Evolutionary conservation across 768 basidiomycete species (phyloP).

Genomic region (Lentinula guzmanii): DNA sequence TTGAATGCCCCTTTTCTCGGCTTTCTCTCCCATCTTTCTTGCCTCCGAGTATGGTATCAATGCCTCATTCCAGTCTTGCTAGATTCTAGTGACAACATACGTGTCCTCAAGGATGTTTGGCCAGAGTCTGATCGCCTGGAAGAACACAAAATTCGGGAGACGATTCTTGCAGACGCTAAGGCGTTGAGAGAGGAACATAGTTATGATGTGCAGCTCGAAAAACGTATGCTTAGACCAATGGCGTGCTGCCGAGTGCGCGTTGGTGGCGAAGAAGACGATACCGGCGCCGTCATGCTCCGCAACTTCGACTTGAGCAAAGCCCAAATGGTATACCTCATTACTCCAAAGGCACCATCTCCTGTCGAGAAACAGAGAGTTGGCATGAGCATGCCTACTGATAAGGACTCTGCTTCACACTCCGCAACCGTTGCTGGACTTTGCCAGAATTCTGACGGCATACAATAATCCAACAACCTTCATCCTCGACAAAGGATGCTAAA

Average conservation of each 20-base stretch:
- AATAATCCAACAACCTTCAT: too few species aligned
- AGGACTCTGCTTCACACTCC: background rate
- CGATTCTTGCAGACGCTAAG: background rate
- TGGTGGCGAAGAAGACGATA: background rate
- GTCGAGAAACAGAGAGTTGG: background rate
- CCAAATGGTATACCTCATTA: background rate
- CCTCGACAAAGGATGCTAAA: too few species aligned
- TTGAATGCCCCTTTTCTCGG: too few species aligned
- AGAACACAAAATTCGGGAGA: background rate
- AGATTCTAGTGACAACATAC: background rate
- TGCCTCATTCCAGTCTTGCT: too few species aligned
- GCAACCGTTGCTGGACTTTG: background rate
- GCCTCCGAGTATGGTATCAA: too few species aligned
- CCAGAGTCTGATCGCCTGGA: background rate
- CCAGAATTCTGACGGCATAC: background rate
- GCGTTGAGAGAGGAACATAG: background rate
- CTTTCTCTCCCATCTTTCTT: too few species aligned
- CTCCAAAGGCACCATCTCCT: background rate
- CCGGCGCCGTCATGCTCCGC: background rate
- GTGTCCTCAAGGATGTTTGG: background rate
- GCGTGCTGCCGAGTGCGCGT: background rate
- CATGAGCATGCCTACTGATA: background rate
- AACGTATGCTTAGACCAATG: background rate
- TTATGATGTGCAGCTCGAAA: background rate
- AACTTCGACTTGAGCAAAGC: background rate